Conservation (phyloP, 106 monocot genomes). For the Platanthera guangdongensis region DNA sequence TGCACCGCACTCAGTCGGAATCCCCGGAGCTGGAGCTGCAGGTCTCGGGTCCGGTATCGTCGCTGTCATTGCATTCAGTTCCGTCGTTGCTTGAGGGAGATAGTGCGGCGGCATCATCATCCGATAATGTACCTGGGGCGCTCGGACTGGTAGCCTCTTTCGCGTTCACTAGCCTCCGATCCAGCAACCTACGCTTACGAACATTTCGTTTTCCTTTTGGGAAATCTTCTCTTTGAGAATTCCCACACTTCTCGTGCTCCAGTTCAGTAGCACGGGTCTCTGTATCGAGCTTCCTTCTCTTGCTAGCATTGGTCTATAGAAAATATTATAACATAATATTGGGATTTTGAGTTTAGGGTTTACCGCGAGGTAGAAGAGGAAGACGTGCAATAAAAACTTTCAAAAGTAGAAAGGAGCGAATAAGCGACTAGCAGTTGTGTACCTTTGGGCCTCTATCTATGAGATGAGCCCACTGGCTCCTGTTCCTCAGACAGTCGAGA, state of each 20-base stretch:
- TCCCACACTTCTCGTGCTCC: conserved; percentile 29
- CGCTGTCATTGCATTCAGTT: conserved; percentile 6
- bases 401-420: neutral
- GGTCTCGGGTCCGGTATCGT: conserved; percentile 4
- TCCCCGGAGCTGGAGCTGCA: neutral
- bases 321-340: conserved; percentile 4
- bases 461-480: conserved; percentile 87
- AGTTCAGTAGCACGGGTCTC: conserved; percentile 11
- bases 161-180: conserved; percentile 12
- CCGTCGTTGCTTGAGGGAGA: conserved; percentile 45
- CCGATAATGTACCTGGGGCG: conserved; percentile 13
- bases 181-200: conserved; percentile 43
- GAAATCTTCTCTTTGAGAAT: conserved; percentile 36
- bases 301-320: conserved; percentile 56
- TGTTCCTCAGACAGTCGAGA: conserved; percentile 73
- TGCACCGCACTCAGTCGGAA: neutral
- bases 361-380: neutral
- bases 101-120: conserved; percentile 23
- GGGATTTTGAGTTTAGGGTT: neutral
- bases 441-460: conserved; percentile 73
- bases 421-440: neutral
- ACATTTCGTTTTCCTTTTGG: conserved; percentile 53
- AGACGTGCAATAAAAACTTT: neutral
- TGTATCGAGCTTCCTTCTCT: conserved; percentile 32
- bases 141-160: conserved; percentile 28